Evolutionary conservation across 2,329 filamentous ascomycete genomes (phyloP).

Genomic region (Cordyceps militaris): DNA sequence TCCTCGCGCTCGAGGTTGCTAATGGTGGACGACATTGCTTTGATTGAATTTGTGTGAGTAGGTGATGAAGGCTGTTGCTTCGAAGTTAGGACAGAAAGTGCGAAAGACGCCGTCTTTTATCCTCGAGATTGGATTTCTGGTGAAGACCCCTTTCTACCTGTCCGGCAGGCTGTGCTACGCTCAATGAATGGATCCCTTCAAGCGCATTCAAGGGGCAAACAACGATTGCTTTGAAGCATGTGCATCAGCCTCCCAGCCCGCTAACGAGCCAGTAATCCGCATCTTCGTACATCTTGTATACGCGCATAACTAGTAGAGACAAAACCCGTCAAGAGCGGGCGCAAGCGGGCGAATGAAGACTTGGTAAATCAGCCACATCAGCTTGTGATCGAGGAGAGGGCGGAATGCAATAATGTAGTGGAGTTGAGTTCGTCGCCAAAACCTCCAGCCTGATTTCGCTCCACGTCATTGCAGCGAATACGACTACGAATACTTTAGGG

Average conservation of each 20-base stretch:
- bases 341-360: not conserved
- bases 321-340: not conserved
- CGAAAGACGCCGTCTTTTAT: not conserved
- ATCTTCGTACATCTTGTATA: not conserved
- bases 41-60: not conserved
- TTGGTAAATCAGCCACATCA: not conserved
- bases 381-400: not conserved
- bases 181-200: not conserved
- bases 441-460: not conserved
- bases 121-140: no score
- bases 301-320: not conserved
- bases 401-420: not conserved
- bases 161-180: not conserved
- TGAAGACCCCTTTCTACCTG: not conserved
- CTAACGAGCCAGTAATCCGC: not conserved
- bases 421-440: not conserved
- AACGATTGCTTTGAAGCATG: not conserved
- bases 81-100: not conserved
- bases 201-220: not conserved
- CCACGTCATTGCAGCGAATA: not conserved
- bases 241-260: not conserved
- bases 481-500: not conserved
- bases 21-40: constrained; percentile 24
- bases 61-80: not conserved
- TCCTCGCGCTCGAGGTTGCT: constrained; percentile 69